phyloP scores from a whole-genome alignment of 176 grass and related monocot species.

The Triticum urartu region DNA sequence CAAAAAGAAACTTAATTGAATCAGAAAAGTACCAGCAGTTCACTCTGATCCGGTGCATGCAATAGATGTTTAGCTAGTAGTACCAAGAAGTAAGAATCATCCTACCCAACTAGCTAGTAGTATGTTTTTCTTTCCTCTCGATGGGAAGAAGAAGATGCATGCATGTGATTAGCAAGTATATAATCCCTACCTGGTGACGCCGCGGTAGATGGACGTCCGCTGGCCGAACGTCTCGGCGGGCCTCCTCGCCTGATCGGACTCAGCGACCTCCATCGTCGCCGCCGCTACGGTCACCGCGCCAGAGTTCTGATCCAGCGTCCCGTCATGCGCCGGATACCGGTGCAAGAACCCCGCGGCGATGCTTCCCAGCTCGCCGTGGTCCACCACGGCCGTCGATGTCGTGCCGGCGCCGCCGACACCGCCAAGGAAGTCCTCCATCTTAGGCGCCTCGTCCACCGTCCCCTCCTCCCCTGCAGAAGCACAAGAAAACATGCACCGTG shows the following conservation, averaged over 20 bases:
- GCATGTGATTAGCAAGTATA: not conserved
- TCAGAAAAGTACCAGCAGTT: too few relatives aligned
- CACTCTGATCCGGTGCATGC: too few relatives aligned
- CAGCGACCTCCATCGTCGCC: conserved; percentile 23
- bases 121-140: not conserved
- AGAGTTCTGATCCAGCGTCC: conserved; percentile 19
- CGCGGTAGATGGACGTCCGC: conserved; percentile 89
- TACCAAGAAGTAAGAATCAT: too few relatives aligned
- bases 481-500: not conserved
- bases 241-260: conserved; percentile 51
- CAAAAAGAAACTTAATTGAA: not conserved
- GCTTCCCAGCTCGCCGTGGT: conserved; percentile 64
- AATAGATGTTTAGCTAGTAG: too few relatives aligned
- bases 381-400: not conserved
- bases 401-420: not conserved
- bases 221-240: conserved; percentile 71
- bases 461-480: conserved; percentile 24
- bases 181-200: conserved; percentile 67
- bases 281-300: conserved; percentile 32
- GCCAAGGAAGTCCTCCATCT: conserved; percentile 89
- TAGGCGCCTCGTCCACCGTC: conserved; percentile 38
- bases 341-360: conserved; percentile 77
- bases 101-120: too few relatives aligned
- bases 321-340: conserved; percentile 25
- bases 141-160: not conserved